phyloP scores from a whole-genome alignment of 371 early-diverging fungal species.

The Sporodiniella umbellata region DNA sequence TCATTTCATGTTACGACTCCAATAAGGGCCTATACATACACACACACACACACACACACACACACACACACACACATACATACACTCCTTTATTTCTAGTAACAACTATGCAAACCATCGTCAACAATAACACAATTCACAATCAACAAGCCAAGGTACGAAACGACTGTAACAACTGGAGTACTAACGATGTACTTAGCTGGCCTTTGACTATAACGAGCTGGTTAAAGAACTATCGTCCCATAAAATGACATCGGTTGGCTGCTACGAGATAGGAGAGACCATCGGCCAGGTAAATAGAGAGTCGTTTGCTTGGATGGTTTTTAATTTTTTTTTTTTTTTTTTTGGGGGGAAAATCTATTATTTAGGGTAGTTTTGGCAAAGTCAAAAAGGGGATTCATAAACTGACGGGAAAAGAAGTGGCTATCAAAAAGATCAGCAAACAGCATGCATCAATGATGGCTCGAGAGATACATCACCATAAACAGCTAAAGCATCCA shows the following conservation, averaged over 20 bases:
- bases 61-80: too few relatives aligned
- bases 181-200: constrained; percentile 5
- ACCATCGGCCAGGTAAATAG: constrained; percentile 28
- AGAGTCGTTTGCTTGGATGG: too few relatives aligned
- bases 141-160: constrained; percentile 26
- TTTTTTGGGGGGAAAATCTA: not conserved
- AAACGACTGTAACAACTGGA: constrained; percentile 2
- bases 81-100: too few relatives aligned
- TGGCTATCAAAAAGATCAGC: constrained; percentile 81
- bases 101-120: too few relatives aligned
- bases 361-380: constrained; percentile 71
- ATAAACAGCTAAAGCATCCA: constrained; percentile 79
- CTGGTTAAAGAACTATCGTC: constrained; percentile 44
- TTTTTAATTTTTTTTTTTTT: not conserved
- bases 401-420: constrained; percentile 75
- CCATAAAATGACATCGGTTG: constrained; percentile 36
- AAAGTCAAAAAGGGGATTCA: constrained; percentile 84
- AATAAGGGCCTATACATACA: too few relatives aligned
- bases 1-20: too few relatives aligned
- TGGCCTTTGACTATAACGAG: constrained; percentile 32
- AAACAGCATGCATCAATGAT: constrained; percentile 68
- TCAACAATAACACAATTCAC: too few relatives aligned
- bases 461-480: constrained; percentile 86
- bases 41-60: too few relatives aligned
- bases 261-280: constrained; percentile 44